Percentiles rank a stretch among this genome's conserved stretches.
Conservation (phyloP, 2,329 filamentous ascomycete species). For the Colletotrichum coccodes region DNA sequence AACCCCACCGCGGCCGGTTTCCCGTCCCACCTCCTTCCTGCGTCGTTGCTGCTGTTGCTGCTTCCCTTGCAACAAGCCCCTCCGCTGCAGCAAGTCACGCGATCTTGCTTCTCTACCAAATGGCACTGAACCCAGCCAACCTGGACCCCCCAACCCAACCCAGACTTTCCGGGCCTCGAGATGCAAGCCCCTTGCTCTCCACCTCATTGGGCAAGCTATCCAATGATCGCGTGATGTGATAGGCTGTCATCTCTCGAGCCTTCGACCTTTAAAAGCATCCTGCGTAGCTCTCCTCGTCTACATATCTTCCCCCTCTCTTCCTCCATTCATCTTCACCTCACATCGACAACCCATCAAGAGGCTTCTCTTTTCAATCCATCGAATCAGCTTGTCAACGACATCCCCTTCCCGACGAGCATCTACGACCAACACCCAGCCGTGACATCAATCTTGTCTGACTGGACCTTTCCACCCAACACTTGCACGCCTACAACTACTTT, state of each 20-base stretch:
- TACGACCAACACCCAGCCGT: background rate
- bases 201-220: constrained; percentile 30
- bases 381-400: constrained; percentile 10
- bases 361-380: background rate
- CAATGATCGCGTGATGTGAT: constrained; percentile 36
- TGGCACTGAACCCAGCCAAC: background rate
- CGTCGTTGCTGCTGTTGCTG: constrained; percentile 7
- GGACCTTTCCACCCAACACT: background rate
- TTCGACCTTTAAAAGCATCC: constrained; percentile 29
- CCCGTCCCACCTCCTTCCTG: background rate
- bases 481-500: background rate
- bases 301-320: constrained; percentile 15
- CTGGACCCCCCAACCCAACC: constrained; percentile 1
- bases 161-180: constrained; percentile 25
- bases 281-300: constrained; percentile 24
- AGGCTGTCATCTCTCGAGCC: constrained; percentile 27
- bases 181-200: background rate
- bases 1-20: constrained; percentile 18
- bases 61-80: constrained; percentile 28
- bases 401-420: background rate
- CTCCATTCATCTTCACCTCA: constrained; percentile 4
- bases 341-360: constrained; percentile 27
- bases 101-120: constrained; percentile 30
- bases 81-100: constrained; percentile 38
- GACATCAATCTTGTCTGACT: background rate